A percentile compares a stretch with the other conserved stretches of the same genome.
phyloP scores from a whole-genome alignment of 768 basidiomycete genomes.

The Boletus eberwhitei region DNA sequence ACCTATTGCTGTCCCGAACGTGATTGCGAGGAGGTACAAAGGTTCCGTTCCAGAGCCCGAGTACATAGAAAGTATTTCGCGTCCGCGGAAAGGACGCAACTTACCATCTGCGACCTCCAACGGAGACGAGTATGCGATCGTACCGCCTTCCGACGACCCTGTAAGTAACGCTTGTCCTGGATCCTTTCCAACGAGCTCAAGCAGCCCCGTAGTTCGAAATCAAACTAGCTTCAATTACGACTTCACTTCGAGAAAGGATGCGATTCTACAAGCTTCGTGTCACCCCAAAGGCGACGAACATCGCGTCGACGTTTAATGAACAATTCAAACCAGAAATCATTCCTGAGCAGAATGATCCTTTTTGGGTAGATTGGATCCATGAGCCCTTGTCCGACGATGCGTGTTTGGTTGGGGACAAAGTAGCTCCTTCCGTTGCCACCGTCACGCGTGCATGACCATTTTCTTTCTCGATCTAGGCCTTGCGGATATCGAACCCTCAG shows the following conservation, averaged over 20 bases:
- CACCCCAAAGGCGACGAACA: slow-evolving; percentile 64
- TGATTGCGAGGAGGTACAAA: slow-evolving; percentile 66
- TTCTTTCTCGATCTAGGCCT: slow-evolving; percentile 46
- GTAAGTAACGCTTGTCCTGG: slow-evolving; percentile 36
- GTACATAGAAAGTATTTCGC: slow-evolving; percentile 50
- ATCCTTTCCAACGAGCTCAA: slow-evolving; percentile 1
- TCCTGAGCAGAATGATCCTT: slow-evolving; percentile 79
- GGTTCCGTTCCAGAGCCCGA: slow-evolving; percentile 40
- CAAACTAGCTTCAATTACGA: slow-evolving; percentile 67
- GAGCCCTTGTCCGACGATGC: slow-evolving; percentile 41
- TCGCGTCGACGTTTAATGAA: slow-evolving; percentile 77
- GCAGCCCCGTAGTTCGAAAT: slow-evolving; percentile 56
- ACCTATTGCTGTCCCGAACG: slow-evolving; percentile 63
- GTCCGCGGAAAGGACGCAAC: slow-evolving; percentile 44
- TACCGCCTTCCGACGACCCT: slow-evolving; percentile 54
- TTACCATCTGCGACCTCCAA: slow-evolving; percentile 24
- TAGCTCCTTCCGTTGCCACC: slow-evolving; percentile 21
- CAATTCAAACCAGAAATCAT: slow-evolving; percentile 86
- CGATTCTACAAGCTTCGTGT: slow-evolving; percentile 79
- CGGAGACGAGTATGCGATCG: slow-evolving; percentile 52
- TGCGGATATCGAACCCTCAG: slow-evolving; percentile 66
- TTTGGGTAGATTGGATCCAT: slow-evolving; percentile 81
- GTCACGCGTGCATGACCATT: slow-evolving; percentile 4
- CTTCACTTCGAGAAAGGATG: slow-evolving; percentile 79
- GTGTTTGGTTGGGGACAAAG: slow-evolving; percentile 70